Evolutionary conservation across 768 basidiomycete genomes (phyloP), one percentile per base, ranked within the genome.

Genomic region (Cystofilobasidium bisporidii): DNA sequence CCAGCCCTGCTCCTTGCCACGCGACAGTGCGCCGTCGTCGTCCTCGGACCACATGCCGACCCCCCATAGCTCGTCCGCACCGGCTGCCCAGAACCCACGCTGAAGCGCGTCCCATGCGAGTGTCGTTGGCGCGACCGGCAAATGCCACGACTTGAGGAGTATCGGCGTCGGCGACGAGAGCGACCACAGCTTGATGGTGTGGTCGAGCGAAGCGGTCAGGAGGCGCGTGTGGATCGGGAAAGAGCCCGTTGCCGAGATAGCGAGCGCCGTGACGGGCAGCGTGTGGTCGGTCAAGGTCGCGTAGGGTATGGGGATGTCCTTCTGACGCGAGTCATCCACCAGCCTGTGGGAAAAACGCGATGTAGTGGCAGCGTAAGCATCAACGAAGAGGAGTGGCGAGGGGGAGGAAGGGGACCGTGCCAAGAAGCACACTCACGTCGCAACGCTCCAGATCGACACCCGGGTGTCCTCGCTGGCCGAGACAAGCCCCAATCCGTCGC

Each of bases 391-490:
- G 50, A 5, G 26, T 38, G 38, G 5, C 24, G 60, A 22, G 6
- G 2, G 36, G 10, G 60, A 26, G 18, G 28, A 71, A 71, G 62
- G 81, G 81, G 61, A 61, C n/a, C n/a, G n/a, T n/a, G n/a, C n/a
- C n/a, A n/a, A n/a, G n/a, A n/a, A n/a, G n/a, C n/a, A n/a, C n/a
- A n/a, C 72, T 78, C 72, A 92, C 91, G 86, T 88, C 63, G 88
- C 83, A 71, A 92, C 81, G 69, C 86, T 86, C 92, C 92, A 98
- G 70, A 97, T 86, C 77, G 83, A 85, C 64, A 91, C 83, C 41
- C 85, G 85, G 53, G 93, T 89, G 75, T 99, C 96, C 70, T 94
- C 89, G 64, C 89, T 91, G 5, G 88, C 91, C 40, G 90, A 88
- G 22, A 97, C 72, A 55, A 99, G 80, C 8, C 86, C 84, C 55